Evolutionary conservation across 306 rosid genomes (phyloP).

Genomic region (Rosa chinensis): DNA sequence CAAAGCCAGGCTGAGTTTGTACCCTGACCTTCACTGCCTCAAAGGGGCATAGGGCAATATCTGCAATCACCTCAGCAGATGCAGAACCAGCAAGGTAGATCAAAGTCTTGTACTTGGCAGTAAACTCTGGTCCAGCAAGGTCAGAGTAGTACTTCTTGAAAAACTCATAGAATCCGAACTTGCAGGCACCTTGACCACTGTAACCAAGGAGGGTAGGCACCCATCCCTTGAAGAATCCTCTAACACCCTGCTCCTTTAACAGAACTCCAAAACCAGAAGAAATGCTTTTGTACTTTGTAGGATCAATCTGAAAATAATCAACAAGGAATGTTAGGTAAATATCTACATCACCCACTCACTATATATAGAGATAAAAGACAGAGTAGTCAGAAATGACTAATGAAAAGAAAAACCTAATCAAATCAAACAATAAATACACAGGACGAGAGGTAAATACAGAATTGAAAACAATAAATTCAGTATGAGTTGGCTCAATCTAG

Average conservation of each 20-base stretch:
- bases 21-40: constrained; percentile 98
- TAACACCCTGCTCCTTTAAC: constrained; percentile 88
- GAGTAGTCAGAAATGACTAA: not conserved
- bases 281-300: constrained; percentile 79
- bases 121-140: constrained; percentile 92
- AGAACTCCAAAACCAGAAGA: constrained; percentile 88
- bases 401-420: not conserved
- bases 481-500: too few relatives aligned
- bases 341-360: not conserved
- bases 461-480: not conserved
- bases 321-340: not conserved
- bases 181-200: constrained; percentile 99
- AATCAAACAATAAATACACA: not conserved
- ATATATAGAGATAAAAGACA: not conserved
- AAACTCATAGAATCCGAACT: constrained; percentile 91
- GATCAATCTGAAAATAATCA: constrained; percentile 71
- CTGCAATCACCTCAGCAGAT: constrained; percentile 96
- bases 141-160: constrained; percentile 95
- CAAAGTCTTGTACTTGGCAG: constrained; percentile 94
- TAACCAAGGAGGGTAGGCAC: constrained; percentile 94
- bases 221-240: constrained; percentile 97
- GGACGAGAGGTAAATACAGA: not conserved
- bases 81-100: constrained; percentile 99
- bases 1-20: constrained; percentile 98
- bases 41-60: constrained; percentile 89